Evolutionary conservation across 2,329 filamentous ascomycete genomes (phyloP).

Genomic region (Ceratocystiopsis minuta): DNA sequence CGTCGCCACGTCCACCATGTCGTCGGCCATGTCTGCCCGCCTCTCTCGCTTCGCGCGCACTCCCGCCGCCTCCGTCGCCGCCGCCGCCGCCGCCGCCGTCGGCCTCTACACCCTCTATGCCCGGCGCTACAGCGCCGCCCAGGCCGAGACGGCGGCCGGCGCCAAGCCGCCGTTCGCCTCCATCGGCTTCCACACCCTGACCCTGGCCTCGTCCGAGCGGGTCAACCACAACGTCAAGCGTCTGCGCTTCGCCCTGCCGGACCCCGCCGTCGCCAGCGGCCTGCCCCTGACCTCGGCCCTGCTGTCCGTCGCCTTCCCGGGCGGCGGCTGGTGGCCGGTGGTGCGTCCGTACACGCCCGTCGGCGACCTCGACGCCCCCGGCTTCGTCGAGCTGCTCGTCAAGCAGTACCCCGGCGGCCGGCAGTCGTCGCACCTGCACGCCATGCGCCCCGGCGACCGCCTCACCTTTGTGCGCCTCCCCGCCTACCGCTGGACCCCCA

Average conservation of each 20-base stretch:
- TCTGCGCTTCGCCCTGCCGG: constrained; percentile 36
- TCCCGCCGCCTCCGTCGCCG: no score
- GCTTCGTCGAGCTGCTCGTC: constrained; percentile 44
- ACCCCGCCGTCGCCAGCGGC: constrained; percentile 27
- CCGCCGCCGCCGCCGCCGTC: constrained; percentile 7
- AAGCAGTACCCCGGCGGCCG: constrained; percentile 52
- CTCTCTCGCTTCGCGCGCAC: no score
- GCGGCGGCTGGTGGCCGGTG: constrained; percentile 37
- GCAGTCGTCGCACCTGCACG: constrained; percentile 48
- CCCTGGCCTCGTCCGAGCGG: constrained; percentile 29
- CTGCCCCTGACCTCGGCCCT: constrained; percentile 35
- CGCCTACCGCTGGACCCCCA: constrained; percentile 35
- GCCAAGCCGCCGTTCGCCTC: constrained; percentile 8
- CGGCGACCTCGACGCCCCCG: constrained; percentile 31
- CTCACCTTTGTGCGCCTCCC: constrained; percentile 40
- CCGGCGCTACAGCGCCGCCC: neutral
- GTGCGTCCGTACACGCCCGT: constrained; percentile 51
- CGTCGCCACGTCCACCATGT: no score
- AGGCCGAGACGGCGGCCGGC: constrained; percentile 6
- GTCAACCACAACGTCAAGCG: constrained; percentile 42
- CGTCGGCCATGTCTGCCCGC: no score
- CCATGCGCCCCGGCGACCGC: constrained; percentile 40
- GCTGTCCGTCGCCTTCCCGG: constrained; percentile 40
- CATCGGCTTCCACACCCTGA: constrained; percentile 25
- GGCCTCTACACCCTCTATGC: constrained; percentile 7